phyloP scores from a whole-genome alignment of 2,329 filamentous ascomycete species.

The Ustulina deusta region DNA sequence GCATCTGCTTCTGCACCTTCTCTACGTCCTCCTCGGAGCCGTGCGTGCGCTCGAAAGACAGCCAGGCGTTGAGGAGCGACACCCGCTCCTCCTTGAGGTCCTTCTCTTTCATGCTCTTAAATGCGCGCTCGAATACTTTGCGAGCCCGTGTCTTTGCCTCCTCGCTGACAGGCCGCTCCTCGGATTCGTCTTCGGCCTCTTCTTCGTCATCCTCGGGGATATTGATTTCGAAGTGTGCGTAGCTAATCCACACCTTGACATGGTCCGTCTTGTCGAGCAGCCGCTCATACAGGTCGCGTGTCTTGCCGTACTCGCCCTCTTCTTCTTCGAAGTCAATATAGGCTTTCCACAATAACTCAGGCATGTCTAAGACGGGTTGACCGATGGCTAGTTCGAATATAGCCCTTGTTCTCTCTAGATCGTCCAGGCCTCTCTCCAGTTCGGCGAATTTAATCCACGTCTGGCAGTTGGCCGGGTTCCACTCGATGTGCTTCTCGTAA shows the following conservation, averaged over 20 bases:
- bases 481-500: conserved; percentile 94
- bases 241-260: conserved; percentile 99
- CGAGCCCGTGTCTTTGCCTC: conserved; percentile 86
- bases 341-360: conserved; percentile 95
- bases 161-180: conserved; percentile 79
- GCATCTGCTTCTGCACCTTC: conserved; percentile 92
- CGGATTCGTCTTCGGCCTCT: conserved; percentile 69
- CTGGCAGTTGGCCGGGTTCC: conserved; percentile 88
- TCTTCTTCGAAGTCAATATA: conserved; percentile 99
- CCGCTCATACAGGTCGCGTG: conserved; percentile 86
- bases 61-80: conserved; percentile 89
- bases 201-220: conserved; percentile 80
- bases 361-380: conserved; percentile 92
- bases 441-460: conserved; percentile 98
- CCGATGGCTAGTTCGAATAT: conserved; percentile 92
- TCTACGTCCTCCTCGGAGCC: conserved; percentile 80
- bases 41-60: conserved; percentile 89
- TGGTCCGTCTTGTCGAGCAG: conserved; percentile 95
- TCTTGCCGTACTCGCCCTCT: conserved; percentile 88
- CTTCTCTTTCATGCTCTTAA: conserved; percentile 88
- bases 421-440: conserved; percentile 90
- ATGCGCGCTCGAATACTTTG: conserved; percentile 84
- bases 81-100: conserved; percentile 96
- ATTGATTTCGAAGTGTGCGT: conserved; percentile 98
- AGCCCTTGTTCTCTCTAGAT: conserved; percentile 85